Evolutionary conservation across 441 rosid genomes (phyloP).

Genomic region (Populus hybrid): DNA sequence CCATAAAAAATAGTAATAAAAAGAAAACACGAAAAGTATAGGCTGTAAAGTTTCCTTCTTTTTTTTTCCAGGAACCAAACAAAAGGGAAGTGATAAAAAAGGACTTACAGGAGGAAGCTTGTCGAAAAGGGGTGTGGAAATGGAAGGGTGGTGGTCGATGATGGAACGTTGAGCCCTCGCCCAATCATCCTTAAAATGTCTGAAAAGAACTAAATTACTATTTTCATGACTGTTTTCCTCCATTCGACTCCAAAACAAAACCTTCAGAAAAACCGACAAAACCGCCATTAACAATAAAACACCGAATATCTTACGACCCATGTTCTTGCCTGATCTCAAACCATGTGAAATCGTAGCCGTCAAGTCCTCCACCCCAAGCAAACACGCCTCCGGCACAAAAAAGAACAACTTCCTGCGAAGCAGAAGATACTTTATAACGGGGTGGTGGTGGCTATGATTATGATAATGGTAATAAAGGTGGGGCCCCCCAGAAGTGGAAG

Average conservation of each 20-base stretch:
- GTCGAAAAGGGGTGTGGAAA: slow-evolving; percentile 16
- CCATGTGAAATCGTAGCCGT: slow-evolving; percentile 40
- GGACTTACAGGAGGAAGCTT: slow-evolving; percentile 41
- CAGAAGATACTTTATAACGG: slow-evolving; percentile 32
- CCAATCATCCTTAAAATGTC: slow-evolving; percentile 55
- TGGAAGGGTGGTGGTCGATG: slow-evolving; percentile 31
- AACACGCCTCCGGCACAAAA: slow-evolving; percentile 40
- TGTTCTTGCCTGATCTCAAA: slow-evolving; percentile 44
- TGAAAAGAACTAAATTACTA: slow-evolving; percentile 42
- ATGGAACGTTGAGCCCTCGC: slow-evolving; percentile 55
- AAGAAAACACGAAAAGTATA: too few species aligned
- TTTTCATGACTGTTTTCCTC: slow-evolving; percentile 8
- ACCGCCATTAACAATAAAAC: slow-evolving; percentile 47
- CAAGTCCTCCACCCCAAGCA: slow-evolving; percentile 44
- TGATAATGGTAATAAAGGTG: slow-evolving; percentile 29
- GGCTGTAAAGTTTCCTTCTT: neutral
- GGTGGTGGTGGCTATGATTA: slow-evolving; percentile 35
- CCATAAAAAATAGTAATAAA: neutral
- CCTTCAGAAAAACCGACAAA: slow-evolving; percentile 55
- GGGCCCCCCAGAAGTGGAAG: slow-evolving; percentile 29
- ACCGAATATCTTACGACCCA: slow-evolving; percentile 48
- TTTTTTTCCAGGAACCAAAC: neutral
- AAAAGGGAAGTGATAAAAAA: neutral
- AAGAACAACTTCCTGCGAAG: slow-evolving; percentile 37
- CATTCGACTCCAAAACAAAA: slow-evolving; percentile 41